These are phyloP conservation scores for Melaleuca alternifolia DNA, from an alignment of 345 rosid species.

Conservation along the genomic window DNA sequence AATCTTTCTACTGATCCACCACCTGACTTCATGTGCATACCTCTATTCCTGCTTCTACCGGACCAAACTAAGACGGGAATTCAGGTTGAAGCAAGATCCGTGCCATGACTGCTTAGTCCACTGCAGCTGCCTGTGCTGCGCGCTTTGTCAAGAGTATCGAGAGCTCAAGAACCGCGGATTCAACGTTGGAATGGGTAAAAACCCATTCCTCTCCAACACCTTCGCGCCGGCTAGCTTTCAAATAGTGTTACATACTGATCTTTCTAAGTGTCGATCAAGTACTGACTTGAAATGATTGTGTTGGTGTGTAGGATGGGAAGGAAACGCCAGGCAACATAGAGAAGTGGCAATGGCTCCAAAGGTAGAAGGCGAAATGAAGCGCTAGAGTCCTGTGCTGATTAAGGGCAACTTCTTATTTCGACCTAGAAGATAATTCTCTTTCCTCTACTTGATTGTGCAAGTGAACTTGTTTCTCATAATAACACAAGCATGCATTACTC, in stretches of 20 bases:
- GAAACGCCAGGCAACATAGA: not conserved
- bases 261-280: not conserved
- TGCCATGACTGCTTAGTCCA: not conserved
- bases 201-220: not conserved
- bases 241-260: not conserved
- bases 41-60: constrained; percentile 25
- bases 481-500: not conserved
- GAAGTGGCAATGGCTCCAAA: not conserved
- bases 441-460: not conserved
- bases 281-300: not conserved
- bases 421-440: not conserved
- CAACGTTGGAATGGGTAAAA: not conserved
- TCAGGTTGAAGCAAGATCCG: not conserved
- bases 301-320: not conserved
- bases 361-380: not conserved
- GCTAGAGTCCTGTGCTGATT: not conserved
- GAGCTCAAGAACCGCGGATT: not conserved
- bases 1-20: not conserved
- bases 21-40: not conserved
- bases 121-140: not conserved
- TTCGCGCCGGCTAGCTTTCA: not conserved
- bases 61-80: constrained; percentile 22
- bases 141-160: not conserved
- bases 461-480: not conserved
- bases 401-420: not conserved